Conservation (phyloP, 1,139 yeast species). For the Wickerhamomyces sp. region DNA sequence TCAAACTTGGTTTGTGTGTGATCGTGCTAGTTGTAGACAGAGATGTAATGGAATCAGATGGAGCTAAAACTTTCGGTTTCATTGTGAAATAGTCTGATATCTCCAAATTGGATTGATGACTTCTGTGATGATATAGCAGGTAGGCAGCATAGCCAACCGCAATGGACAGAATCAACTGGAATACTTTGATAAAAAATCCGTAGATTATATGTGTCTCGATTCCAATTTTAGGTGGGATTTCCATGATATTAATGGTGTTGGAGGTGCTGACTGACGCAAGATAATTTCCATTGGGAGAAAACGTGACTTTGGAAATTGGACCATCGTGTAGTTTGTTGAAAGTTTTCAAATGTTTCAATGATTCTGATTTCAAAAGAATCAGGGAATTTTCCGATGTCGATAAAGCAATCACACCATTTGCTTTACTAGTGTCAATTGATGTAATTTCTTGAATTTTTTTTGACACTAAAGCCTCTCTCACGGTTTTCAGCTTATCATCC, state of each 20-base stretch:
- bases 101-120: constrained; percentile 8
- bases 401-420: constrained; percentile 56
- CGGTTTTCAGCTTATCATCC: constrained; percentile 16
- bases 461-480: constrained; percentile 40
- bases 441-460: constrained; percentile 60
- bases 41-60: constrained; percentile 3
- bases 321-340: constrained; percentile 63
- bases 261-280: constrained; percentile 82
- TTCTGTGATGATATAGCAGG: constrained; percentile 13
- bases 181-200: constrained; percentile 16
- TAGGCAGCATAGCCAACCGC: constrained; percentile 9
- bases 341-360: constrained; percentile 28
- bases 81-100: constrained; percentile 21
- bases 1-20: too few relatives aligned
- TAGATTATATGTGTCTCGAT: constrained; percentile 21
- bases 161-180: constrained; percentile 10
- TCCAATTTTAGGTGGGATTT: constrained; percentile 41
- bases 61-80: constrained; percentile 13
- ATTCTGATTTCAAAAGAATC: constrained; percentile 38
- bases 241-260: constrained; percentile 61
- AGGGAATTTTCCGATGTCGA: constrained; percentile 75
- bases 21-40: not conserved
- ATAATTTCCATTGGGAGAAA: constrained; percentile 64
- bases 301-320: constrained; percentile 70
- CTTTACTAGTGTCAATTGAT: constrained; percentile 49